Evolutionary conservation across 2,329 filamentous ascomycete species (phyloP).

Genomic region (Hypoxylon sp.): DNA sequence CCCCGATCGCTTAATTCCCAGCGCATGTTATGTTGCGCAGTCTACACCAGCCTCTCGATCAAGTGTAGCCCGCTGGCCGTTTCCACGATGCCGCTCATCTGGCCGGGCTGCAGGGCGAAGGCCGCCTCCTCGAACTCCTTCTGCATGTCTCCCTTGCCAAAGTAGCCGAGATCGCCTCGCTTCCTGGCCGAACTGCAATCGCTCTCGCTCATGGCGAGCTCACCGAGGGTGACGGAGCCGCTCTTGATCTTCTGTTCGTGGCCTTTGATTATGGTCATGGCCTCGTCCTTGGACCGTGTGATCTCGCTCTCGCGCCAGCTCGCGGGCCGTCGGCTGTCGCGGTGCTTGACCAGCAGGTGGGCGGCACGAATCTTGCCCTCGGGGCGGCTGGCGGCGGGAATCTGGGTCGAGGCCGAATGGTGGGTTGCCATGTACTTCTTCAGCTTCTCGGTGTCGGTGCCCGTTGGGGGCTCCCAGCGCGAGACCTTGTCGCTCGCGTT

Average conservation of each 20-base stretch:
- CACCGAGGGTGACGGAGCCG: slow-evolving; percentile 76
- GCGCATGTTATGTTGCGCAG: background rate
- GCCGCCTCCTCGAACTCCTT: slow-evolving; percentile 98
- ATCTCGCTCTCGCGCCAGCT: slow-evolving; percentile 95
- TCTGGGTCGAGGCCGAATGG: slow-evolving; percentile 72
- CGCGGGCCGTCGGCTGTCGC: slow-evolving; percentile 84
- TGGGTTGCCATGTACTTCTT: slow-evolving; percentile 94
- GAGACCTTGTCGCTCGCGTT: slow-evolving; percentile 87
- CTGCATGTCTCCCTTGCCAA: slow-evolving; percentile 96
- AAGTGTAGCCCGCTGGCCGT: slow-evolving; percentile 95
- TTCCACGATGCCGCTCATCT: slow-evolving; percentile 89
- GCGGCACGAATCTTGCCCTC: slow-evolving; percentile 92
- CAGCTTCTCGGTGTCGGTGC: slow-evolving; percentile 90
- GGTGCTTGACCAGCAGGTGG: slow-evolving; percentile 94
- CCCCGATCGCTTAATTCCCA: background rate
- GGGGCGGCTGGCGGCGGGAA: slow-evolving; percentile 53
- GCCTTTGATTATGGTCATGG: slow-evolving; percentile 77
- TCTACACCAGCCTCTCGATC: slow-evolving; percentile 74
- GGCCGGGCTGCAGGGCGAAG: slow-evolving; percentile 86
- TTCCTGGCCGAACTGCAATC: slow-evolving; percentile 97
- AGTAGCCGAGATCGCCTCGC: slow-evolving; percentile 93
- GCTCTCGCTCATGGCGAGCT: slow-evolving; percentile 88
- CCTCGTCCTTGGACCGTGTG: slow-evolving; percentile 88
- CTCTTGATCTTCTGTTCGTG: slow-evolving; percentile 82
- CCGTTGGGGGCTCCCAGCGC: slow-evolving; percentile 91